A percentile compares a stretch with the other conserved stretches of the same genome.
Evolutionary conservation across 2,329 filamentous ascomycete genomes (phyloP).

Genomic region (Diaporthe capsici): DNA sequence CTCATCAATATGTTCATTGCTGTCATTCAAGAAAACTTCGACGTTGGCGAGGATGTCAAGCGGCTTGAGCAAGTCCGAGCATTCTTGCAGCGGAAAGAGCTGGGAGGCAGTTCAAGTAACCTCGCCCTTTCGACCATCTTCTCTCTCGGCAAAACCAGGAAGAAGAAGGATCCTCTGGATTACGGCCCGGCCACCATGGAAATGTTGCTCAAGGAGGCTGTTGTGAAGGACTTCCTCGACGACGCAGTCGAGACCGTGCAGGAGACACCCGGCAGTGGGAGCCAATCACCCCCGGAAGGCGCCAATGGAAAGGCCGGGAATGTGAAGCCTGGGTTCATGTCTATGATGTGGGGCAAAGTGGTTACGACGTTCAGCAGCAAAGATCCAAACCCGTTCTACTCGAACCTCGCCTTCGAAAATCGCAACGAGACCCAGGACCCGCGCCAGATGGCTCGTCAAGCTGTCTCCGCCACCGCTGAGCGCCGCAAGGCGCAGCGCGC

Average conservation of each 20-base stretch:
- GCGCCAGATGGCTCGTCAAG: constrained; percentile 89
- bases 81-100: constrained; percentile 91
- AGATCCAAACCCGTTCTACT: constrained; percentile 96
- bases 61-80: constrained; percentile 95
- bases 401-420: constrained; percentile 77
- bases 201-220: constrained; percentile 96
- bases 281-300: constrained; percentile 52
- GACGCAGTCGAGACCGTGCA: constrained; percentile 70
- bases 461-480: constrained; percentile 84
- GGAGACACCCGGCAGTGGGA: constrained; percentile 53
- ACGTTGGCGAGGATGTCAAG: constrained; percentile 98
- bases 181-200: constrained; percentile 94
- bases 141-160: constrained; percentile 70
- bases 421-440: constrained; percentile 86
- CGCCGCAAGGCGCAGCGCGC: constrained; percentile 91
- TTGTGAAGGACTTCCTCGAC: constrained; percentile 94
- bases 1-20: constrained; percentile 99
- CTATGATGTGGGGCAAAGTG: constrained; percentile 73
- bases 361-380: constrained; percentile 69
- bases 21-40: constrained; percentile 99
- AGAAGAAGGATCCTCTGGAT: constrained; percentile 85
- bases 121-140: constrained; percentile 82
- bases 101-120: constrained; percentile 80
- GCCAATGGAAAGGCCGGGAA: constrained; percentile 53
- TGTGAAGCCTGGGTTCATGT: constrained; percentile 71